phyloP scores from a whole-genome alignment of 2,329 filamentous ascomycete genomes.

The Stagonosporopsis tanaceti region DNA sequence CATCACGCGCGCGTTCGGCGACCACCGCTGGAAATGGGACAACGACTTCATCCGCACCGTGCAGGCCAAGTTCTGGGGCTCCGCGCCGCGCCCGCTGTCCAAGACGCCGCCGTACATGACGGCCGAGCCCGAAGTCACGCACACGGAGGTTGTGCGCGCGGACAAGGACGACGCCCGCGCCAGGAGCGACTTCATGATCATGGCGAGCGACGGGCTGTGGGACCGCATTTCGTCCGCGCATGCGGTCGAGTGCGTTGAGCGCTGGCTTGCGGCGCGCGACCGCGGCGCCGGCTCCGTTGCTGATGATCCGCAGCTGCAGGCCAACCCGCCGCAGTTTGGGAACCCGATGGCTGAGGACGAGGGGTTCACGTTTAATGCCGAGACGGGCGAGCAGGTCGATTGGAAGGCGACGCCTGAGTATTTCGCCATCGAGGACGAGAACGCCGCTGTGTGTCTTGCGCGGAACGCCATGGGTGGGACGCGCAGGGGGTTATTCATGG shows the following conservation, averaged over 20 bases:
- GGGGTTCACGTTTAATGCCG: constrained; percentile 45
- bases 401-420: constrained; percentile 54
- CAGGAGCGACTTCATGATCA: constrained; percentile 65
- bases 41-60: constrained; percentile 57
- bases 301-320: constrained; percentile 25
- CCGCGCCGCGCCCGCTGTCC: constrained; percentile 53
- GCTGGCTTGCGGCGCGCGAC: constrained; percentile 60
- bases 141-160: constrained; percentile 58
- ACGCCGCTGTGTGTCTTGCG: constrained; percentile 61
- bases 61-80: constrained; percentile 60
- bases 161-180: constrained; percentile 33
- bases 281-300: constrained; percentile 30
- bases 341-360: constrained; percentile 33
- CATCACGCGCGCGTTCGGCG: constrained; percentile 73
- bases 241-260: constrained; percentile 65
- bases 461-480: constrained; percentile 63
- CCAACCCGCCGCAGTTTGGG: constrained; percentile 19
- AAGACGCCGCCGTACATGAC: constrained; percentile 72
- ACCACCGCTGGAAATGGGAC: constrained; percentile 73
- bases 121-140: constrained; percentile 70
- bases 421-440: constrained; percentile 61
- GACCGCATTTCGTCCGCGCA: constrained; percentile 66
- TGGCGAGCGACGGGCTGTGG: constrained; percentile 74
- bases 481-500: constrained; percentile 50
- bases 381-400: constrained; percentile 48